Evolutionary conservation across 495 filamentous ascomycete species (phyloP), one percentile per base, ranked within the genome.

Genomic region (Hypoxylon crocopeplum): DNA sequence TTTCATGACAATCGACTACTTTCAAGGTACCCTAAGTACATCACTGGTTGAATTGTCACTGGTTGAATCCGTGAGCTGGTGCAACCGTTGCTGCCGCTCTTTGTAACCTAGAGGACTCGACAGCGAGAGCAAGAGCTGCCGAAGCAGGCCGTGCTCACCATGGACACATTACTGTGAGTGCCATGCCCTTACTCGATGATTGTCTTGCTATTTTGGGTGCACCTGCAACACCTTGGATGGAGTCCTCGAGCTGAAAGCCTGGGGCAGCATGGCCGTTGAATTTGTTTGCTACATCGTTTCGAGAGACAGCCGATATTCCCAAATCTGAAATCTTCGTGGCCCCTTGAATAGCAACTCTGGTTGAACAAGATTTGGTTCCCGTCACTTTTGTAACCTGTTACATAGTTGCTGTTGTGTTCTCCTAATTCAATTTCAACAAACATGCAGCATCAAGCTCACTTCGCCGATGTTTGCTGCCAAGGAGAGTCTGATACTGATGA

Each of bases 161-260:
- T 93, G 89, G 89, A 93, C 71, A 93, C 89, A 13, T 75, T 92
- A 70, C 78, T 92, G 89, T 92, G 83, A 80, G 89, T 79, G 19
- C 21, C 48, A 37, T 44, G 45, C 53, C 52, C 48, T 45, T 56
- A 36, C 49, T 33, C 47, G 40, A 46, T 44, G 57, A 25, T 45
- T 60, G 22, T 62, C 45, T 59, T 55, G 19, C 47, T 20, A n/a
- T 13, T 56, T 62, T 53, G 27, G 22, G 47, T 32, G 12, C 12
- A 10, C 42, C 16, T 51, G 32, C 22, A 36, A 40, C 16, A 25
- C 11, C 36, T n/a, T n/a, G n/a, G n/a, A n/a, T n/a, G 37, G 7
- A 11, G 19, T 47, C 16, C 30, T 54, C 41, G 16, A 42, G 16
- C 15, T 44, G n/a, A 19, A 46, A 46, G n/a, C 25, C 15, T n/a